Evolutionary conservation across 2,329 filamentous ascomycete species (phyloP).

Genomic region (Aspergillus fijiensis): DNA sequence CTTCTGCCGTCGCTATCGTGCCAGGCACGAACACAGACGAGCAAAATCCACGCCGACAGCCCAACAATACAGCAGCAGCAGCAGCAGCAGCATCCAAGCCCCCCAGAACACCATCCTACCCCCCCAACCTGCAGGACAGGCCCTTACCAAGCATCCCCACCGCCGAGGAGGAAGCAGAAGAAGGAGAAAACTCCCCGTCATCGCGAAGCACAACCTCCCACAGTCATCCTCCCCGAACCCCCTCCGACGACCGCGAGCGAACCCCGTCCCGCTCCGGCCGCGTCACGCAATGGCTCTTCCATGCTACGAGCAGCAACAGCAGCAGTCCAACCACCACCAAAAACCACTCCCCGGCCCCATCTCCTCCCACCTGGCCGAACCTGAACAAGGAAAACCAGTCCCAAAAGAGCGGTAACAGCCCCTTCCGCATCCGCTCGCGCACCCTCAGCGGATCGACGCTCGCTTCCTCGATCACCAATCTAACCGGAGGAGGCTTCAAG

Average conservation of each 20-base stretch:
- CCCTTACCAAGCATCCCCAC: slow-evolving; percentile 23
- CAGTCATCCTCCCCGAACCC: slow-evolving; percentile 7
- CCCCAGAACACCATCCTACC: slow-evolving; percentile 23
- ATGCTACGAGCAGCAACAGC: slow-evolving; percentile 19
- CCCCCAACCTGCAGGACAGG: slow-evolving; percentile 25
- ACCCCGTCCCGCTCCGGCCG: slow-evolving; percentile 26
- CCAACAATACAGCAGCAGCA: slow-evolving; percentile 5
- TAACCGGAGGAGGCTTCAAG: slow-evolving; percentile 12
- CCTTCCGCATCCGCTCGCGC: slow-evolving; percentile 30
- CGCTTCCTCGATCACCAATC: slow-evolving; percentile 29
- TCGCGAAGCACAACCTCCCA: neutral
- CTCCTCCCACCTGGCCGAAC: neutral
- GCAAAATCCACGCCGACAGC: neutral
- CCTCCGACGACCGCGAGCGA: slow-evolving; percentile 10
- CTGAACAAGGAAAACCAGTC: slow-evolving; percentile 14
- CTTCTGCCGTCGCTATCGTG: slow-evolving; percentile 15
- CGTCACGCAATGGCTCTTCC: slow-evolving; percentile 34
- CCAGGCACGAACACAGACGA: slow-evolving; percentile 5
- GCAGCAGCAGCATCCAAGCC: slow-evolving; percentile 15
- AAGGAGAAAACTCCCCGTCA: neutral
- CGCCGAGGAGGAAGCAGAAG: slow-evolving; percentile 5
- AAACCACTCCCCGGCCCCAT: slow-evolving; percentile 12
- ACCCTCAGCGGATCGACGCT: slow-evolving; percentile 39
- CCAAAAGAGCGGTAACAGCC: slow-evolving; percentile 12
- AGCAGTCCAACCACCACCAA: neutral